Base-by-base conservation (phyloP, 805 yeast genomes). In the Suhomyces kilbournensis region DNA sequence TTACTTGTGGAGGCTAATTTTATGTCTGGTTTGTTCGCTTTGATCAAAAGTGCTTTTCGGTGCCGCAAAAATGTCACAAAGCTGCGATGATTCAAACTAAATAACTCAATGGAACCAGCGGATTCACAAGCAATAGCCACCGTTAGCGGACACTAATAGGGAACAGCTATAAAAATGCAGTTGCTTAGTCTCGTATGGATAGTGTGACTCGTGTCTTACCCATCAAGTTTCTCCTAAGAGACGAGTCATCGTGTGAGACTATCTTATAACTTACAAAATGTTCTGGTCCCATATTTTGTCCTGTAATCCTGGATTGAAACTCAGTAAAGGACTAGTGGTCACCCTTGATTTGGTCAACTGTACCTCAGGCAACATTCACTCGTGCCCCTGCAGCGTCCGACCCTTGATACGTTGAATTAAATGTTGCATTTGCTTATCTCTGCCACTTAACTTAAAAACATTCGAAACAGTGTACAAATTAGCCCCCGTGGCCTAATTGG, bases 401-500 rank as follows among this genome's bases (percentile, higher is more conserved):
- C n/a, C 8, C 10, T 25, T 25, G 9, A 7, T 25, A 26, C 12
- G 28, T 2, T 26, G 3, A 9, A 8, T 9, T 26, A 9, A 9
- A 10, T 2, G 28, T 26, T 26, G 3, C 28, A 8, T 26, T 26
- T 26, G 2, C 12, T 26, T 26, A 12, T 26, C 12, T 7, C 12
- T 10, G 4, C 34, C 34, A 2, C 35, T n/a, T 32, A 1, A 10
- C 0, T 4, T 4, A 4, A 28, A 10, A 28, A 12, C 17, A 14
- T 6, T 15, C 7, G 3, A 17, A 19, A n/a, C 14, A 1, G 42
- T 38, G 0, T 39, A 48, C 43, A 19, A 44, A 52, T 35, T 20
- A 50, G 84, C 83, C 82, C 84, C 76, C 75, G 84, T 82, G 85
- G 86, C 85, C 85, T 81, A 82, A 81, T 73, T 80, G 86, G 86